A percentile compares a stretch with the other conserved stretches of the same genome.
These are phyloP conservation scores for Cyclocybe aegerita DNA, from an alignment of 768 basidiomycete genomes.

Conservation along the genomic window DNA sequence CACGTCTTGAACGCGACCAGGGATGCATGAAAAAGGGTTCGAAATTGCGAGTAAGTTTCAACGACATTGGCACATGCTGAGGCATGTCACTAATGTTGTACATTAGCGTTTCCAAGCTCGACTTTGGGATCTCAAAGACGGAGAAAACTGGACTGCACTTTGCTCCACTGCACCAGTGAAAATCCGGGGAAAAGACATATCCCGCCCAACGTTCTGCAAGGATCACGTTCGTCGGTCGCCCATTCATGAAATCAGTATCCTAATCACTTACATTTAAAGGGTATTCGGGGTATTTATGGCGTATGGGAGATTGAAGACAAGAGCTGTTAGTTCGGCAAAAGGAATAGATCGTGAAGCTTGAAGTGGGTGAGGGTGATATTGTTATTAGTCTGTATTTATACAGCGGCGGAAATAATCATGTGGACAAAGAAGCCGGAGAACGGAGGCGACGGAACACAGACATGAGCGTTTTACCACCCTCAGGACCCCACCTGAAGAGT, in stretches of 20 bases:
- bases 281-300: slow-evolving; percentile 30
- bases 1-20: slow-evolving; percentile 7
- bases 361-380: no score
- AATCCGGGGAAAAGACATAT: slow-evolving; percentile 20
- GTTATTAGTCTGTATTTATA: no score
- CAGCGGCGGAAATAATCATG: neutral
- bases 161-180: slow-evolving; percentile 29
- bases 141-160: slow-evolving; percentile 25
- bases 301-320: slow-evolving; percentile 31
- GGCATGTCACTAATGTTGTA: neutral
- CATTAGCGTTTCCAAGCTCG: slow-evolving; percentile 28
- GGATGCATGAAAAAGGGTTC: slow-evolving; percentile 26
- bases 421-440: slow-evolving; percentile 42
- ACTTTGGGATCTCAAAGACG: slow-evolving; percentile 23
- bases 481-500: slow-evolving; percentile 59
- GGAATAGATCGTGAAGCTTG: neutral
- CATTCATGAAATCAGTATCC: neutral
- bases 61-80: neutral
- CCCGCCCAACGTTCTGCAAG: slow-evolving; percentile 25
- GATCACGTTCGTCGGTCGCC: slow-evolving; percentile 20
- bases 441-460: slow-evolving; percentile 65
- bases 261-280: slow-evolving; percentile 19
- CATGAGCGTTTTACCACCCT: slow-evolving; percentile 69
- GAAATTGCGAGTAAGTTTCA: slow-evolving; percentile 19
- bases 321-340: slow-evolving; percentile 16